These are phyloP conservation scores for Cicer cuneatum DNA, from an alignment of 306 rosid species.

Conservation along the genomic window DNA sequence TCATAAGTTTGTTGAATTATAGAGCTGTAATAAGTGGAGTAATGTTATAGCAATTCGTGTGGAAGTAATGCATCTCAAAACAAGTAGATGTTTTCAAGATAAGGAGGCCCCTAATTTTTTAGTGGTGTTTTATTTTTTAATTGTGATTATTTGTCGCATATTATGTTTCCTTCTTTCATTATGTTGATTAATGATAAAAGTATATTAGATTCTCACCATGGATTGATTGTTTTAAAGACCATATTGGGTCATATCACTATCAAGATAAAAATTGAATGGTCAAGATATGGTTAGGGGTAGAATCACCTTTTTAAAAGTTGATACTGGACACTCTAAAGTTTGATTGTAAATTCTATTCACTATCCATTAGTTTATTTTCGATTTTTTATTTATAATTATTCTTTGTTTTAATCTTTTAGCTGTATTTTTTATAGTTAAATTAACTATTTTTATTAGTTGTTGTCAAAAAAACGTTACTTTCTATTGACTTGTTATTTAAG, in stretches of 20 bases:
- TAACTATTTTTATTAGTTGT: too few species aligned
- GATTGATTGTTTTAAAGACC: constrained; percentile 37
- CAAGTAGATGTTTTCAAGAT: constrained; percentile 8
- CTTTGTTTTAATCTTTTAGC: too few species aligned
- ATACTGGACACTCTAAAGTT: background rate
- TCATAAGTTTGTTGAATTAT: constrained; percentile 12
- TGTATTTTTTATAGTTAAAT: too few species aligned
- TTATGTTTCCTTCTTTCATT: constrained; percentile 25
- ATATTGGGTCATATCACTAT: constrained; percentile 24
- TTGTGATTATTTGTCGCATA: constrained; percentile 30
- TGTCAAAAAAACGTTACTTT: too few species aligned
- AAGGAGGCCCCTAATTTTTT: constrained; percentile 24
- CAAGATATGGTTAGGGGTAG: constrained; percentile 8
- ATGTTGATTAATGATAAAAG: constrained; percentile 43
- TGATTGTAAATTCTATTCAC: background rate
- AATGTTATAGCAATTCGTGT: constrained; percentile 10
- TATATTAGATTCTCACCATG: constrained; percentile 37
- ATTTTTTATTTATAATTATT: too few species aligned
- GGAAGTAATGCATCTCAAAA: constrained; percentile 25
- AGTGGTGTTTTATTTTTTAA: background rate
- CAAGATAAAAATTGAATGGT: constrained; percentile 36
- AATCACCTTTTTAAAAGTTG: constrained; percentile 36
- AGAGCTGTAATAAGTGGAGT: constrained; percentile 20
- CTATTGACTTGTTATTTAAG: too few species aligned
- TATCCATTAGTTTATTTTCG: too few species aligned